These are phyloP conservation scores for Thalassiosira mediterranea DNA, from an alignment of 352 stramenopile species.

Conservation along the genomic window DNA sequence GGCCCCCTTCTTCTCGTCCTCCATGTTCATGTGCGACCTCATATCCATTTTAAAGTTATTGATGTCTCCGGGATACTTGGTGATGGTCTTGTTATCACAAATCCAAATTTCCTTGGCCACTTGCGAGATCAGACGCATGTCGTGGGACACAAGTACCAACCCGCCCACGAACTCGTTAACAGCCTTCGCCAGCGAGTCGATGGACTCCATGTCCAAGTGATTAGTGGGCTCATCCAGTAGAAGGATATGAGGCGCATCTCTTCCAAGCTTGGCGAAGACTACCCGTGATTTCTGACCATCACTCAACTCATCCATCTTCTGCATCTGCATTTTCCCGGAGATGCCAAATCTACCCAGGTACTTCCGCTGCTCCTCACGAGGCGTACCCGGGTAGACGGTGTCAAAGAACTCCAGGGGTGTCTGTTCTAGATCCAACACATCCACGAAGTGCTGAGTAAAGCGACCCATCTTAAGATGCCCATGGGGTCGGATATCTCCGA, in stretches of 20 bases:
- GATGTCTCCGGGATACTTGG: conserved; percentile 81
- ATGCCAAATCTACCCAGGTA: conserved; percentile 97
- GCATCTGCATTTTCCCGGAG: conserved; percentile 93
- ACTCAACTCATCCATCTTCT: conserved; percentile 92
- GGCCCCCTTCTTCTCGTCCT: conserved; percentile 34
- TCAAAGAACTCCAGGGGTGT: conserved; percentile 97
- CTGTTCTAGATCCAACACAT: conserved; percentile 95
- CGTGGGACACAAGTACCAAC: conserved; percentile 98
- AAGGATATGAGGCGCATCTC: conserved; percentile 95
- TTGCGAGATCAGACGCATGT: conserved; percentile 97
- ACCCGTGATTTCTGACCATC: conserved; percentile 94
- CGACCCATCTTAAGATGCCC: conserved; percentile 94
- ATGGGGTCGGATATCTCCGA: conserved; percentile 94
- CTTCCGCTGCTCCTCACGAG: conserved; percentile 92
- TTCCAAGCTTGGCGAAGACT: conserved; percentile 97
- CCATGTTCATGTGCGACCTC: conserved; percentile 75
- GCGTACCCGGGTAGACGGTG: conserved; percentile 91
- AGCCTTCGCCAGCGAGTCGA: conserved; percentile 95
- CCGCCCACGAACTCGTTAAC: conserved; percentile 98
- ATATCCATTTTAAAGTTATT: conserved; percentile 86
- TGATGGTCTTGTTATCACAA: conserved; percentile 82
- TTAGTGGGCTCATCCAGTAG: conserved; percentile 82
- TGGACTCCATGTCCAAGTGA: conserved; percentile 88
- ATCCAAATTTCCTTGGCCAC: conserved; percentile 87
- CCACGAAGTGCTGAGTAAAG: conserved; percentile 98